Conservation (phyloP, 495 filamentous ascomycete species). For the Penicillium crystallinum region DNA sequence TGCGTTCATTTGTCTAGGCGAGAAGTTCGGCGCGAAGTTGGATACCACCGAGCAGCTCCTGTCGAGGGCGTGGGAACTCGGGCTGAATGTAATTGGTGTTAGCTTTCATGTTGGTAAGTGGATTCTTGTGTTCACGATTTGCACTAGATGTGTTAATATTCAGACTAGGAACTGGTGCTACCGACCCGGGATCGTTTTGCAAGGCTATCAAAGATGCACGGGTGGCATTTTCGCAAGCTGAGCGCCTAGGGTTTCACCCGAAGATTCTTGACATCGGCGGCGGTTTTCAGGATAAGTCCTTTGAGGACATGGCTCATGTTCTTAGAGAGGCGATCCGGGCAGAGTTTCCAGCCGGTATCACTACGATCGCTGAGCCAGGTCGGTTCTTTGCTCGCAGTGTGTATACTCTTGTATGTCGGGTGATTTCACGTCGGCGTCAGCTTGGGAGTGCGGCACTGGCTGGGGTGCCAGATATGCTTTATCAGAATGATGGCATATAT, state of each 20-base stretch:
- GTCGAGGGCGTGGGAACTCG: conserved; percentile 19
- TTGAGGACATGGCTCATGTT: conserved; percentile 16
- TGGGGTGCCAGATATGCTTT: conserved; percentile 27
- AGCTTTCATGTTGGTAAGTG: conserved; percentile 34
- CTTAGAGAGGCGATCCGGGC: conserved; percentile 7
- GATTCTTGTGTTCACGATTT: not conserved
- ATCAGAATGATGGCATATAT: conserved; percentile 34
- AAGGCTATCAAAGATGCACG: conserved; percentile 23
- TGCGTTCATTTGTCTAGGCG: conserved; percentile 19
- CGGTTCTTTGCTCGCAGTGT: conserved; percentile 23
- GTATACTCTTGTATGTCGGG: conserved; percentile 26
- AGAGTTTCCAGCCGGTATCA: conserved; percentile 14
- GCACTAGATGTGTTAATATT: not conserved
- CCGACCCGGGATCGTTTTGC: conserved; percentile 17
- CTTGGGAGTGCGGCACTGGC: conserved; percentile 4
- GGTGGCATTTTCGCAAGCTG: conserved; percentile 18
- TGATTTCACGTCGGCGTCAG: conserved; percentile 26
- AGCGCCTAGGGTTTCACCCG: conserved; percentile 8
- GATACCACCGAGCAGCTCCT: conserved; percentile 17
- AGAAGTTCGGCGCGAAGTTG: conserved; percentile 29
- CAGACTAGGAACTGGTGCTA: conserved; percentile 21
- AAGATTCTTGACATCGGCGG: conserved; percentile 29
- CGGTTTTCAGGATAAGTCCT: conserved; percentile 24
- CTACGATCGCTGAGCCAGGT: conserved; percentile 30
- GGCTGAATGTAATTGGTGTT: conserved; percentile 26